phyloP scores from a whole-genome alignment of 768 basidiomycete species.

The Tylopilus intermedius region DNA sequence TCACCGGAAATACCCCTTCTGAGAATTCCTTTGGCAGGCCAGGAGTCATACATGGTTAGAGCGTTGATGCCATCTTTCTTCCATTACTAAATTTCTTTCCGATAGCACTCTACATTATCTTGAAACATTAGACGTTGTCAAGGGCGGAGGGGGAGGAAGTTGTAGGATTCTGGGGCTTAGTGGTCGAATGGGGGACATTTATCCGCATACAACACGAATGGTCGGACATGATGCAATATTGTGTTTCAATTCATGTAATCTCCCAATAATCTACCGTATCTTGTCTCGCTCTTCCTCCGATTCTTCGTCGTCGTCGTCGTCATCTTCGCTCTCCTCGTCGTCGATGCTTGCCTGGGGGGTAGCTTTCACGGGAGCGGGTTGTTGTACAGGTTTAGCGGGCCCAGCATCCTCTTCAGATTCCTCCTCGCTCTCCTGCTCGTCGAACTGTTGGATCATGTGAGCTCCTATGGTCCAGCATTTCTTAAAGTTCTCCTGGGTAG shows the following conservation, averaged over 20 bases:
- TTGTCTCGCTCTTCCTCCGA: constrained; percentile 16
- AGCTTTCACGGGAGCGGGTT: background rate
- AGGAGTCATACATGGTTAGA: constrained; percentile 66
- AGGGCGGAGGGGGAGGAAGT: too few species aligned
- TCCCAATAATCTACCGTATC: constrained; percentile 8
- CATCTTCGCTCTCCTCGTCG: constrained; percentile 7
- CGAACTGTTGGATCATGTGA: constrained; percentile 76
- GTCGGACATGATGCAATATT: background rate
- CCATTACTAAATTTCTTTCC: constrained; percentile 12
- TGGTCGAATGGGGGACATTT: too few species aligned
- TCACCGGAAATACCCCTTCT: background rate
- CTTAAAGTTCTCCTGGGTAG: constrained; percentile 49
- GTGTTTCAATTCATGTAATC: constrained; percentile 7
- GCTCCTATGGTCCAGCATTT: constrained; percentile 68
- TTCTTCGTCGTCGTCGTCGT: background rate
- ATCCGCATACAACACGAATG: too few species aligned
- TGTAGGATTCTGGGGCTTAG: too few species aligned
- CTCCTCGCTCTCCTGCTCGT: constrained; percentile 65
- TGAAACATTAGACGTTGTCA: constrained; percentile 37
- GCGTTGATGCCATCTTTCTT: background rate
- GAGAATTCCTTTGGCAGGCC: constrained; percentile 37
- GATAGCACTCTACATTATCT: constrained; percentile 73
- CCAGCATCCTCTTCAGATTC: constrained; percentile 31
- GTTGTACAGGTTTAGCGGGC: background rate
- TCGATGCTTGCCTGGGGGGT: background rate